These are phyloP conservation scores for Pouteria glomerata DNA, from an alignment of 148 eudicot species.

Conservation along the genomic window DNA sequence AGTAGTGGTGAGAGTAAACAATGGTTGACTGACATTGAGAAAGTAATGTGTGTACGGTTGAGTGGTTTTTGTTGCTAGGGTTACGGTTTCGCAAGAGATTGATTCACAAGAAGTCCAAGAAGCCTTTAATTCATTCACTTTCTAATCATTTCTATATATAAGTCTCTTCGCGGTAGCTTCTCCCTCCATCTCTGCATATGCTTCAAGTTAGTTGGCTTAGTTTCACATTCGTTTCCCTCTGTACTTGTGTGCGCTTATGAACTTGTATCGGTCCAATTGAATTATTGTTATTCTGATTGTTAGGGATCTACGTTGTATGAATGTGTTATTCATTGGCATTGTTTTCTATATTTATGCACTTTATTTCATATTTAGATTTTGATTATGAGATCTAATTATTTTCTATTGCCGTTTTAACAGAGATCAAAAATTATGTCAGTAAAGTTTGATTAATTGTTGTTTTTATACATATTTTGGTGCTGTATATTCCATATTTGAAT, in stretches of 20 bases:
- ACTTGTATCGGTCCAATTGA: too few relatives aligned
- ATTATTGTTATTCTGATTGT: too few relatives aligned
- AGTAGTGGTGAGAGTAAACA: background rate
- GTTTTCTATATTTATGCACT: background rate
- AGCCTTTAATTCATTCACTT: background rate
- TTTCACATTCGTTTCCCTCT: too few relatives aligned
- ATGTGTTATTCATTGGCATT: background rate
- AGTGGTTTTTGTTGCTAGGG: background rate
- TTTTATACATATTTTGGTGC: background rate
- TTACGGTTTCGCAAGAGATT: background rate
- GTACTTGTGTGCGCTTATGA: too few relatives aligned
- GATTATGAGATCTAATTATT: background rate
- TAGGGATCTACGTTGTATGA: too few relatives aligned
- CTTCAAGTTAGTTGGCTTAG: too few relatives aligned
- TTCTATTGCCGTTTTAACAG: background rate
- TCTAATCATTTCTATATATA: background rate
- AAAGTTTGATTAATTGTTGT: background rate
- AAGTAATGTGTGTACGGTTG: background rate
- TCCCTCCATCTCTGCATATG: background rate
- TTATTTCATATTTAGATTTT: background rate
- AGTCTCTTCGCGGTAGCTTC: background rate
- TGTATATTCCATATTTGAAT: background rate
- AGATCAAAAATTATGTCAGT: background rate
- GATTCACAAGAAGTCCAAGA: background rate
- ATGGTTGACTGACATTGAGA: constrained; percentile 12